Percentiles rank a stretch among this genome's conserved stretches.
phyloP scores from a whole-genome alignment of 2,329 filamentous ascomycete genomes.

The Rhinocladiella similis region DNA sequence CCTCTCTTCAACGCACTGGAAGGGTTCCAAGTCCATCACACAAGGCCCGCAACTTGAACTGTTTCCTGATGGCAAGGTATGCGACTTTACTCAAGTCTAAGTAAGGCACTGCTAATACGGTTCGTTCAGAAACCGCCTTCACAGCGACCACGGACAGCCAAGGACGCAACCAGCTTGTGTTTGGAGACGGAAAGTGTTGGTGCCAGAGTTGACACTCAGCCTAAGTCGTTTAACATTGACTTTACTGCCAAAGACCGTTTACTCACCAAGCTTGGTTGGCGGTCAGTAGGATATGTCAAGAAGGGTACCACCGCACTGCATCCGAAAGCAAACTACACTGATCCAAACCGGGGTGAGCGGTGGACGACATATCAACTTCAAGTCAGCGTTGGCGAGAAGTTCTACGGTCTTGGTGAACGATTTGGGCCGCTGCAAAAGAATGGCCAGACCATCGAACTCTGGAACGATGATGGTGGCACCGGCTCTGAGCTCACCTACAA shows the following conservation, averaged over 20 bases:
- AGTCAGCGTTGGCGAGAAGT: slow-evolving; percentile 50
- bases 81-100: neutral
- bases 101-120: too few species aligned
- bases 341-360: neutral
- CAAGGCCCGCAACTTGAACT: slow-evolving; percentile 10
- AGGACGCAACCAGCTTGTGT: neutral
- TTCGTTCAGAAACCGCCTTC: neutral
- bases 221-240: slow-evolving; percentile 4
- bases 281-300: slow-evolving; percentile 1
- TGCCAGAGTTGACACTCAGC: neutral
- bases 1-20: slow-evolving; percentile 11
- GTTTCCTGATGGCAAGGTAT: slow-evolving; percentile 2
- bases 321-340: slow-evolving; percentile 3
- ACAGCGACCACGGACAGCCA: neutral
- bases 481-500: slow-evolving; percentile 24
- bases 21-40: slow-evolving; percentile 1
- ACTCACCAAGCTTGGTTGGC: neutral
- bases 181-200: neutral
- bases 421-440: slow-evolving; percentile 73
- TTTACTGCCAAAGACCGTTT: neutral
- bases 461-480: slow-evolving; percentile 48
- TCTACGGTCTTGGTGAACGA: slow-evolving; percentile 70
- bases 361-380: slow-evolving; percentile 26
- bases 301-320: neutral
- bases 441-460: slow-evolving; percentile 63